Evolutionary conservation across 2,329 filamentous ascomycete species (phyloP).

Genomic region (Fusarium fracticaudum): DNA sequence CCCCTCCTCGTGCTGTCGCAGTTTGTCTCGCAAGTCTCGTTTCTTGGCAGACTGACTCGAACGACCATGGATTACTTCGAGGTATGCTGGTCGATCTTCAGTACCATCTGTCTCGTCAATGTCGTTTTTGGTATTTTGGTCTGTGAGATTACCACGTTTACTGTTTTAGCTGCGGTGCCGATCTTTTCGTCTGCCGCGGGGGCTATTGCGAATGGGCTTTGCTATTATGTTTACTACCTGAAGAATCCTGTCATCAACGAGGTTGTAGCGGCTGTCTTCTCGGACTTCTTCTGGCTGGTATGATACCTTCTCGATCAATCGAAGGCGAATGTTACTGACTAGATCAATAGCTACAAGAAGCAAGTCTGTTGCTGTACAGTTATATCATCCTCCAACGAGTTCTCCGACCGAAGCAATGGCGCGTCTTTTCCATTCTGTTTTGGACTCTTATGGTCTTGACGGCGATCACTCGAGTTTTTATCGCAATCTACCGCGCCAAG

Average conservation of each 20-base stretch:
- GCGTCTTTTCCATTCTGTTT: slow-evolving; percentile 61
- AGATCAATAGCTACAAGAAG: slow-evolving; percentile 51
- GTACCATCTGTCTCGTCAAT: slow-evolving; percentile 52
- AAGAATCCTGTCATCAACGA: slow-evolving; percentile 30
- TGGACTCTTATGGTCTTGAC: slow-evolving; percentile 66
- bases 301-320: neutral
- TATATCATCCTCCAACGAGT: slow-evolving; percentile 62
- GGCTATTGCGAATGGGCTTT: slow-evolving; percentile 53
- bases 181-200: slow-evolving; percentile 50
- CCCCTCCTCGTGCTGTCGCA: neutral
- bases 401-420: slow-evolving; percentile 52
- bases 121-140: slow-evolving; percentile 51
- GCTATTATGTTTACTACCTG: slow-evolving; percentile 53
- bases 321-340: neutral
- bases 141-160: slow-evolving; percentile 49
- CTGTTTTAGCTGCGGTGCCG: slow-evolving; percentile 49
- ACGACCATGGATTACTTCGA: slow-evolving; percentile 44
- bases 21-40: neutral
- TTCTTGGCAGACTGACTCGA: neutral
- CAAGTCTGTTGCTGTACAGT: slow-evolving; percentile 56
- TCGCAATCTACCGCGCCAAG: slow-evolving; percentile 46
- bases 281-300: slow-evolving; percentile 54
- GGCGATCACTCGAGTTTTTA: slow-evolving; percentile 56
- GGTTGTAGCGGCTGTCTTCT: slow-evolving; percentile 49
- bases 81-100: slow-evolving; percentile 55